Percentiles rank a stretch among this genome's conserved stretches.
phyloP scores from a whole-genome alignment of 140 eudicot species.

The Erigeron philadelphicus region DNA sequence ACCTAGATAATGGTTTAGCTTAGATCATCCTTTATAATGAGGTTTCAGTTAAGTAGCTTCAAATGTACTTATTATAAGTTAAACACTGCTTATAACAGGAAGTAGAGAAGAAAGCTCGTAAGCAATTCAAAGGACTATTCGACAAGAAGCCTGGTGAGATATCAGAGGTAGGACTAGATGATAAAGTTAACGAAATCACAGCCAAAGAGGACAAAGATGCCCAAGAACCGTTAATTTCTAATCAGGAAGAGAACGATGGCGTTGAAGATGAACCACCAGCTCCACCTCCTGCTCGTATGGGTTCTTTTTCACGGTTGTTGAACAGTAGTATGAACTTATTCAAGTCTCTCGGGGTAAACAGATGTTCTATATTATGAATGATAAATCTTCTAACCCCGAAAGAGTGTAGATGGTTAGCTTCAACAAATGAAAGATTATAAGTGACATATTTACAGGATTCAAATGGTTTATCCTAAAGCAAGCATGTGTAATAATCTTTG shows the following conservation, averaged over 20 bases:
- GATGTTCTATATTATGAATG: conserved; percentile 64
- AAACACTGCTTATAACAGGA: conserved; percentile 48
- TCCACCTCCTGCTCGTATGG: conserved; percentile 36
- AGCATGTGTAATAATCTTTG: conserved; percentile 1
- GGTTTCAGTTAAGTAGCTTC: background rate
- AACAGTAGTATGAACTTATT: conserved; percentile 48
- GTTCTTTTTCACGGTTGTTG: conserved; percentile 52
- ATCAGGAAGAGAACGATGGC: conserved; percentile 34
- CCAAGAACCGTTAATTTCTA: conserved; percentile 34
- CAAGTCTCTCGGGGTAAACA: conserved; percentile 53
- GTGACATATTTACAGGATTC: conserved; percentile 4
- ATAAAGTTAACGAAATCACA: conserved; percentile 28
- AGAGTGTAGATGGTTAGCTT: background rate
- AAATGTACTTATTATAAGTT: background rate
- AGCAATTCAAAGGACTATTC: conserved; percentile 89
- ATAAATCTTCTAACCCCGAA: background rate
- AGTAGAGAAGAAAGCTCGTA: conserved; percentile 57
- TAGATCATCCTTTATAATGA: background rate
- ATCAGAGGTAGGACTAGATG: conserved; percentile 50
- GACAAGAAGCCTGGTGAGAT: conserved; percentile 98
- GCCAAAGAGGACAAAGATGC: conserved; percentile 23
- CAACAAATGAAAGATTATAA: background rate
- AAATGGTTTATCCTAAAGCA: conserved; percentile 4
- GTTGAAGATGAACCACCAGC: conserved; percentile 39
- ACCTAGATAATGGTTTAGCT: too few species aligned